Base-by-base conservation (phyloP, 352 stramenopile species). In the Blastocystis sp. region DNA sequence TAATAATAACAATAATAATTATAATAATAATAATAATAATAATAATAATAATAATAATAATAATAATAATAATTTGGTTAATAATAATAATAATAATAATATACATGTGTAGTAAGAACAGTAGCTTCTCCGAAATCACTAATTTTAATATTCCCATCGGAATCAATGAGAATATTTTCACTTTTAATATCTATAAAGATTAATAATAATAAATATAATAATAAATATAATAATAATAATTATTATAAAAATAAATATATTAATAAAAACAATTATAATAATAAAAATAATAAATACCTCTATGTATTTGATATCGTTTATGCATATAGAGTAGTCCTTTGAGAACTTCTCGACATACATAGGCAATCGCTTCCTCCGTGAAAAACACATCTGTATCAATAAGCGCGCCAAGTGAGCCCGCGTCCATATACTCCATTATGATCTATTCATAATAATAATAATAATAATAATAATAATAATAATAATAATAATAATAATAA, bases 131-230 rank as follows among this genome's bases (percentile, higher is more conserved):
- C 46, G 33, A 57, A 57, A 36, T 57, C 46, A 3, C 21, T 36
- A 2, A 57, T 19, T 36, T 57, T 57, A 2, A 57, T 36, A 21
- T 57, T 33, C 23, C 46, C 46, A n/a, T 57, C 21, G 33, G 25
- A 45, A 28, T 57, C 46, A 11, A 57, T 33, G 3, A 57, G 25
- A 23, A 57, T 57, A 28, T 57, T 57, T 13, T 45, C 46, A n/a
- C 23, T 40, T 13, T 57, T 57, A 36, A 57, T 57, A 28, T 57
- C 46, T 55, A 55, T 25, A 13, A n/a, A n/a, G 37, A n/a, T n/a
- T n/a, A n/a, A n/a, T n/a, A n/a, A n/a, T n/a, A n/a, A n/a, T n/a
- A n/a, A n/a, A n/a, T n/a, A n/a, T n/a, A n/a, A n/a, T n/a, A n/a
- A n/a, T n/a, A n/a, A n/a, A n/a, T n/a, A n/a, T n/a, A n/a, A n/a